Evolutionary conservation across 495 filamentous ascomycete genomes (phyloP), one percentile per base, ranked within the genome.

Genomic region (Aspergillus nanangensis): DNA sequence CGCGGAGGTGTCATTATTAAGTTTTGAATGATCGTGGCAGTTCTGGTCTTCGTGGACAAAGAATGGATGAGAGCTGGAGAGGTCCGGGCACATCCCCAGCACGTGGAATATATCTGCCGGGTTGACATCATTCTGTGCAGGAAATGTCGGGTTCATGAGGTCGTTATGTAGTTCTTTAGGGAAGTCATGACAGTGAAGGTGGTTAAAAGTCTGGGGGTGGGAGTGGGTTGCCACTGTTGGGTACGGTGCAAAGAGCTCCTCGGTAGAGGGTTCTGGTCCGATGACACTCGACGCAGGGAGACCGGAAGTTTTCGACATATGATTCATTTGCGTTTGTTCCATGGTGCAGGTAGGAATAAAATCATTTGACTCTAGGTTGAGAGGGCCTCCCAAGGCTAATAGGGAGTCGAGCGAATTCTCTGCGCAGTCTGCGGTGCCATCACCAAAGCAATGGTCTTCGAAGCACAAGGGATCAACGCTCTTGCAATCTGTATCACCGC

Each of bases 71-170:
- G 58, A 63, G 19, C 50, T 47, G 10, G 60, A 59, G 18, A 60
- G 59, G 45, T 70, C 65, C 11, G 66, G 53, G 31, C 69, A 70
- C 47, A 63, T 60, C 8, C 65, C 65, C 38, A 70, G 59, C 57
- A 72, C 66, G 40, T 72, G 69, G 43, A 70, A 72, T 31, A 69
- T 60, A 11, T 72, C 69, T 10, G 57, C 51, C 7, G 66, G 66
- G 43, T 69, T 69, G 22, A 70, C 63, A 10, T 61, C 55, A 7
- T 55, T 58, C 43, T 59, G 65, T 2, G 38, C 22, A 8, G 65
- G 63, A 36, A 52, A 50, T 5, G 61, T 53, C 23, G 55, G 54
- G 9, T 53, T 42, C 15, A 45, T 31, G 35, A 62, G 53, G 38
- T 62, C 52, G 7, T 45, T 57, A 13, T 62, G 53, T 29, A 57